phyloP scores from a whole-genome alignment of 176 grass and related monocot genomes.

The Secale cereale region DNA sequence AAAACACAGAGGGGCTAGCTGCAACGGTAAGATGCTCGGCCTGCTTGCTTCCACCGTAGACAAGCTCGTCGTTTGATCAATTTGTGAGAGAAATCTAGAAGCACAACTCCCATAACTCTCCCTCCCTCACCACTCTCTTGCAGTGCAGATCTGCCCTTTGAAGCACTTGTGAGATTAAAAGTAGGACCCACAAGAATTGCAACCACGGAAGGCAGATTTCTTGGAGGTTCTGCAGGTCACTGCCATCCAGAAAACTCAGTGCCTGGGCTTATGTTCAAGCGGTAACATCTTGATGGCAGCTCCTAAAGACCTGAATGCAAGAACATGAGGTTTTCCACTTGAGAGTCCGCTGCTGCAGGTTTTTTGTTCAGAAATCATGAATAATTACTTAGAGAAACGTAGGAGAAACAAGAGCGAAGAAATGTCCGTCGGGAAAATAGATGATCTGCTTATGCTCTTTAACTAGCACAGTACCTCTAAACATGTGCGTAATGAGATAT shows the following conservation, averaged over 20 bases:
- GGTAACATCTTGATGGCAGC: constrained; percentile 33
- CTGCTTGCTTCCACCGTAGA: constrained; percentile 64
- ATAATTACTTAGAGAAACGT: neutral
- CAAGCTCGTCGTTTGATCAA: constrained; percentile 65
- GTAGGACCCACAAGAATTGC: constrained; percentile 1
- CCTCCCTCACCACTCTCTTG: constrained; percentile 5
- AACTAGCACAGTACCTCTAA: neutral
- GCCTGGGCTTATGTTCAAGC: constrained; percentile 27
- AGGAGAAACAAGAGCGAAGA: neutral
- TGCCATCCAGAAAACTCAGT: constrained; percentile 9
- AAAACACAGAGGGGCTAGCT: constrained; percentile 40
- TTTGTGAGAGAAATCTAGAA: constrained; percentile 48
- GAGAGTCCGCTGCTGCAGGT: constrained; percentile 2
- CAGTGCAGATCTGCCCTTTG: neutral
- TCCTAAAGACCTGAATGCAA: neutral
- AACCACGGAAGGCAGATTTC: neutral
- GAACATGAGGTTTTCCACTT: neutral
- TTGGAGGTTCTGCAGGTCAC: neutral
- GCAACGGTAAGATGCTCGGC: constrained; percentile 65
- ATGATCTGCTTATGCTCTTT: neutral
- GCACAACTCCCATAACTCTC: constrained; percentile 55
- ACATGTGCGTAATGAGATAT: neutral
- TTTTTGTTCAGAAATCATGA: neutral
- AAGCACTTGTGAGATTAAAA: constrained; percentile 21
- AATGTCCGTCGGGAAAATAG: neutral